Conservation (phyloP, 768 basidiomycete species). For the Gymnopilus dilepis region DNA sequence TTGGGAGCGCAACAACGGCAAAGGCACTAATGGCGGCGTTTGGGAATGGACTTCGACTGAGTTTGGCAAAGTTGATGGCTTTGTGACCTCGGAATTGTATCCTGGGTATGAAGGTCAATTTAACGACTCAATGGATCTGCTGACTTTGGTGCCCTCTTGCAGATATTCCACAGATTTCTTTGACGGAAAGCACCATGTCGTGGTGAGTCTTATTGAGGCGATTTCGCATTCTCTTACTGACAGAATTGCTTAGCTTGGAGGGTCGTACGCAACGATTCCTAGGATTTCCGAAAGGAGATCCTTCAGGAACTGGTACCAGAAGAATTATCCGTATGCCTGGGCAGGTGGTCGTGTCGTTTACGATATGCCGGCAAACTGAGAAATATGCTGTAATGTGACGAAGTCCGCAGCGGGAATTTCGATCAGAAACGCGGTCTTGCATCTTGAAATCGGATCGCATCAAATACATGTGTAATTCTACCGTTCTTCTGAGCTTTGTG, state of each 20-base stretch:
- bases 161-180: conserved; percentile 91
- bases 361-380: conserved; percentile 33
- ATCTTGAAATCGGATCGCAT: background rate
- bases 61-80: conserved; percentile 77
- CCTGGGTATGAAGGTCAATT: conserved; percentile 65
- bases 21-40: conserved; percentile 90
- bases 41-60: conserved; percentile 98
- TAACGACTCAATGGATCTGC: background rate
- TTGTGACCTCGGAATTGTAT: conserved; percentile 75
- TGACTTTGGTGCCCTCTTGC: background rate
- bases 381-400: background rate
- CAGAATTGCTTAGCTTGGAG: conserved; percentile 72
- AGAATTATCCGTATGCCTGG: conserved; percentile 91
- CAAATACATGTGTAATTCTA: background rate
- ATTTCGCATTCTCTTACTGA: background rate
- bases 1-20: conserved; percentile 49
- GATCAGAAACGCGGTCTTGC: background rate
- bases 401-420: background rate
- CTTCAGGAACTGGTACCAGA: conserved; percentile 91
- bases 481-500: background rate
- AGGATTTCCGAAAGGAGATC: conserved; percentile 76
- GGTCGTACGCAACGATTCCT: conserved; percentile 87
- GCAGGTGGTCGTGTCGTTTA: conserved; percentile 71
- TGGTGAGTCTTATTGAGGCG: conserved; percentile 60
- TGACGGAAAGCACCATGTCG: conserved; percentile 84